Conservation (phyloP, 2,329 filamentous ascomycete genomes). For the Claviceps africana region DNA sequence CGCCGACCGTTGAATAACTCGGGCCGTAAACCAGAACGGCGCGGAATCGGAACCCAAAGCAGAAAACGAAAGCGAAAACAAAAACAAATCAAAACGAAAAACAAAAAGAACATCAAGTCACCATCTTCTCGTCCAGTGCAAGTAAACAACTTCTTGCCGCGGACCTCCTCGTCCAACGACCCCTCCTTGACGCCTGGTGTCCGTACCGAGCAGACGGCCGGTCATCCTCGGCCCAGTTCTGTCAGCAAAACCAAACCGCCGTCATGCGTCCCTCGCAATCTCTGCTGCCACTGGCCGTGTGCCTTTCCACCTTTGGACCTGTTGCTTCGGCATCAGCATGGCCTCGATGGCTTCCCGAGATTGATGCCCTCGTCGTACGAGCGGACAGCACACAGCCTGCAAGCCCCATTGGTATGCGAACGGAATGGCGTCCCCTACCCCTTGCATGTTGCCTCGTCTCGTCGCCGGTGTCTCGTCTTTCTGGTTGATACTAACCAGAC, state of each 20-base stretch:
- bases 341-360: constrained; percentile 40
- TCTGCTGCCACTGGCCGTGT: constrained; percentile 32
- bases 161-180: not conserved
- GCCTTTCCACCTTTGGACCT: constrained; percentile 36
- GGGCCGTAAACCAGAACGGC: not conserved
- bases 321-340: constrained; percentile 39
- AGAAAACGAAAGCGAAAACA: too few relatives aligned
- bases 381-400: constrained; percentile 20
- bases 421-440: not conserved
- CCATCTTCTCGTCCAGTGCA: not conserved
- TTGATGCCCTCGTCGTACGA: constrained; percentile 39
- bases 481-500: not conserved
- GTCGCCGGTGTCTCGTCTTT: not conserved
- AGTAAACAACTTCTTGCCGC: not conserved
- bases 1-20: not conserved
- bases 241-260: not conserved
- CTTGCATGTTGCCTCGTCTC: not conserved
- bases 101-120: too few relatives aligned
- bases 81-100: too few relatives aligned
- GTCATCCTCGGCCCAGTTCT: not conserved
- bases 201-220: not conserved
- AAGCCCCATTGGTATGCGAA: constrained; percentile 6
- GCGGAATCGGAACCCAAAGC: not conserved
- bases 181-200: not conserved
- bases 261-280: constrained; percentile 34